These are phyloP conservation scores for Candida gorgasii DNA, from an alignment of 805 yeast genomes.

Conservation along the genomic window DNA sequence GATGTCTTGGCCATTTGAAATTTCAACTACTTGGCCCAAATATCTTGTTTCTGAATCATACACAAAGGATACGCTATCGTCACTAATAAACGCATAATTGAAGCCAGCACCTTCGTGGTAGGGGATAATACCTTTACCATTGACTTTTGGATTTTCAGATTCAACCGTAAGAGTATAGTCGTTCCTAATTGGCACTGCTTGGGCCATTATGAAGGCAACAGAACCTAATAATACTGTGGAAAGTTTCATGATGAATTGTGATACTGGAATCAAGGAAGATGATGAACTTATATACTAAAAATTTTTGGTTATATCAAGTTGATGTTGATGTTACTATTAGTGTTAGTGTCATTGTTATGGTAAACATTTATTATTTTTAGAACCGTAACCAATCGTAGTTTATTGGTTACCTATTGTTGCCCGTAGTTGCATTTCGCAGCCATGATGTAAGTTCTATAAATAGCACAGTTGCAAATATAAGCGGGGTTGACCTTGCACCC, in stretches of 20 bases:
- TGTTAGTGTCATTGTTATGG: too few species aligned
- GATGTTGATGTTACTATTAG: too few species aligned
- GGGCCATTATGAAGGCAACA: constrained; percentile 10
- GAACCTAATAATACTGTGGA: constrained; percentile 13
- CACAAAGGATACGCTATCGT: constrained; percentile 13
- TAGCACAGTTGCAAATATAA: not conserved
- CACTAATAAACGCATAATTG: constrained; percentile 31
- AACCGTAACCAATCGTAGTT: not conserved
- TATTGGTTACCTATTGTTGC: not conserved
- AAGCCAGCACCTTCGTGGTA: constrained; percentile 49
- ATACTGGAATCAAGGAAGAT: too few species aligned
- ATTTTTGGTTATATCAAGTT: too few species aligned
- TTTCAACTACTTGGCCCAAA: not conserved
- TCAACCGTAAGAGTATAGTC: constrained; percentile 18
- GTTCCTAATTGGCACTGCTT: constrained; percentile 12
- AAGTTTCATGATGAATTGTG: too few species aligned
- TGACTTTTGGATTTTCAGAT: constrained; percentile 25
- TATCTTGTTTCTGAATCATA: constrained; percentile 3
- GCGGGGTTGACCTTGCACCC: too few species aligned
- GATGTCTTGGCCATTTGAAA: not conserved
- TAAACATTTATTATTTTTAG: not conserved
- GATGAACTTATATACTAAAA: too few species aligned
- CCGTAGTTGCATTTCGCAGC: not conserved
- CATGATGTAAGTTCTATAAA: not conserved
- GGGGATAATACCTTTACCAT: constrained; percentile 29